Base-by-base conservation (phyloP, 2,329 filamentous ascomycete genomes). In the Penicillium sp. region DNA sequence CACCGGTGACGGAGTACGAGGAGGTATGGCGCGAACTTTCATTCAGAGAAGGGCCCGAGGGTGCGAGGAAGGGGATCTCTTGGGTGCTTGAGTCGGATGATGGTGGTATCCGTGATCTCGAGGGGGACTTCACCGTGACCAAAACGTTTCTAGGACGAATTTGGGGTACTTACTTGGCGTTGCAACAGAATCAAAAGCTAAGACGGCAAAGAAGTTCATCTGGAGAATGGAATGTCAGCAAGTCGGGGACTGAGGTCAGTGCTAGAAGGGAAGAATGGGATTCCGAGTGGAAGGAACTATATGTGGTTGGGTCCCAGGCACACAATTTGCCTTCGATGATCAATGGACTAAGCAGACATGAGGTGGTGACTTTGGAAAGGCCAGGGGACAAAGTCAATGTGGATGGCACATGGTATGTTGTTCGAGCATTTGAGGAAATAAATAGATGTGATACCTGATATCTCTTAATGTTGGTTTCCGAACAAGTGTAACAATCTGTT, bases 1-100 rank as follows among this genome's bases (percentile, higher is more conserved):
- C 50, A 7, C 58, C 57, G 2, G 42, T 62, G 0, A 55, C 54
- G 3, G 51, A 57, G 6, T 86, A 88, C 48, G 80, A 85, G 56
- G 82, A 86, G 59, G 55, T 82, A 2, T 85, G 82, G 82, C 58
- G 64, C 1, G 74, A 79, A 28, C 57, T 66, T 2, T 51, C 61
- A 2, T 53, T 69, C 8, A 37, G 35, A 6, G 34, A 43, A 2
- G 56, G 62, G 2, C 63, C 61, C 0, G 52, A 60, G 10, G 59
- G 55, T 0, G 11, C 35, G 1, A 12, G 33, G 0, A 44, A 35
- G 7, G 52, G 52, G 3, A 26, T 59, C 4, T 59, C 58, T 1
- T 61, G 59, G 56, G 45, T 63, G 14, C 36, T 62, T 0, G 60
- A 62, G 41, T 55, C 52, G 0, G 50, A 42, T 17, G 37, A 45